Conservation (phyloP, 2,329 filamentous ascomycete species). For the Alternaria sp. region DNA sequence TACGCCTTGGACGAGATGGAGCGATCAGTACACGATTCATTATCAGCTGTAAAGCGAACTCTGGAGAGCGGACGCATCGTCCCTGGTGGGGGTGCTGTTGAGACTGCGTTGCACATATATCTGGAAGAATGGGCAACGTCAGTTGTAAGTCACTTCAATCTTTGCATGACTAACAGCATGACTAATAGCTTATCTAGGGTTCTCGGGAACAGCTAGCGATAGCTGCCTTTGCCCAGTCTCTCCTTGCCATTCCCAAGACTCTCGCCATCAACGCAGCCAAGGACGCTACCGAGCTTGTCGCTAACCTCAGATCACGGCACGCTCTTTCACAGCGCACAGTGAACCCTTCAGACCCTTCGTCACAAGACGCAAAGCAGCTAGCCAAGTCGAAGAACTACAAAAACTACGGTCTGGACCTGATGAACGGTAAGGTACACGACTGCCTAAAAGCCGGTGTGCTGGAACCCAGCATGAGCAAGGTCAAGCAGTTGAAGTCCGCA, state of each 20-base stretch:
- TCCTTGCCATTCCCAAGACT: slow-evolving; percentile 95
- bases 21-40: slow-evolving; percentile 94
- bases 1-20: slow-evolving; percentile 99
- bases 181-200: slow-evolving; percentile 58
- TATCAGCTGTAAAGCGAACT: slow-evolving; percentile 96
- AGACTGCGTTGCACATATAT: slow-evolving; percentile 99
- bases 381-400: slow-evolving; percentile 97
- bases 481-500: slow-evolving; percentile 96
- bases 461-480: slow-evolving; percentile 97
- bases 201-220: slow-evolving; percentile 98
- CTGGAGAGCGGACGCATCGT: slow-evolving; percentile 97
- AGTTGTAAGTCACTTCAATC: slow-evolving; percentile 66
- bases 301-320: slow-evolving; percentile 92
- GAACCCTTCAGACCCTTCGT: slow-evolving; percentile 68
- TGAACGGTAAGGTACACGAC: slow-evolving; percentile 89
- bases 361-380: slow-evolving; percentile 84
- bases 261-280: slow-evolving; percentile 97
- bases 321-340: slow-evolving; percentile 87
- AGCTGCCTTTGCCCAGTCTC: slow-evolving; percentile 93
- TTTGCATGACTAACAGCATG: background rate
- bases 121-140: slow-evolving; percentile 98
- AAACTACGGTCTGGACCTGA: slow-evolving; percentile 95
- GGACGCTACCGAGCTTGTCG: slow-evolving; percentile 92
- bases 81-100: slow-evolving; percentile 92
- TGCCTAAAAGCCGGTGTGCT: slow-evolving; percentile 93